A percentile compares a stretch with the other conserved stretches of the same genome.
phyloP scores from a whole-genome alignment of 2,329 filamentous ascomycete genomes.

The Eutypa lata region DNA sequence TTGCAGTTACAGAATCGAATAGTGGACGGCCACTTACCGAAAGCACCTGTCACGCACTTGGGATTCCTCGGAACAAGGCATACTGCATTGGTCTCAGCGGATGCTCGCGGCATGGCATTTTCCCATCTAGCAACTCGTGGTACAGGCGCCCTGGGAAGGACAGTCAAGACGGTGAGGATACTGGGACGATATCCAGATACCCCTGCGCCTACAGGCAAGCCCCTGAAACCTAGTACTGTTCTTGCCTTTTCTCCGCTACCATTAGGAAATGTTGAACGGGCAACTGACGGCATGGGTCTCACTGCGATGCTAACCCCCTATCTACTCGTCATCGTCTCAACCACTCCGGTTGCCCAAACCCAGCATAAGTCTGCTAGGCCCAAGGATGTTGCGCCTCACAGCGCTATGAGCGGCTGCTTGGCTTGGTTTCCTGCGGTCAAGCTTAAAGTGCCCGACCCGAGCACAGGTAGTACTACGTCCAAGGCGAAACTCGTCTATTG shows the following conservation, averaged over 20 bases:
- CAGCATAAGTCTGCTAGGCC: constrained; percentile 91
- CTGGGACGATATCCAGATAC: constrained; percentile 84
- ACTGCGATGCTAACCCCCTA: constrained; percentile 97
- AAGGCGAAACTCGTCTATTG: constrained; percentile 92
- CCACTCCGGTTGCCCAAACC: constrained; percentile 91
- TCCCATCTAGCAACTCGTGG: constrained; percentile 93
- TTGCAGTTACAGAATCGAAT: constrained; percentile 61
- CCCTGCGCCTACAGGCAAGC: constrained; percentile 58
- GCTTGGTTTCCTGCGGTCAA: constrained; percentile 98
- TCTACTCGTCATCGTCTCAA: constrained; percentile 92
- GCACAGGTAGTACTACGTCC: constrained; percentile 66
- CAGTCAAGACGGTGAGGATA: constrained; percentile 85
- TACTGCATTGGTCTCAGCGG: constrained; percentile 91
- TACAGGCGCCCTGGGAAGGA: constrained; percentile 78
- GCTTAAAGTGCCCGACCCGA: constrained; percentile 71
- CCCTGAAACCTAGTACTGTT: constrained; percentile 88
- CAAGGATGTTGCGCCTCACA: constrained; percentile 86
- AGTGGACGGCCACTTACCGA: constrained; percentile 78
- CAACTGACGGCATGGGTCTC: constrained; percentile 81
- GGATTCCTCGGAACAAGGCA: constrained; percentile 92
- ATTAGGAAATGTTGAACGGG: constrained; percentile 87
- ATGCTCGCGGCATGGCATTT: constrained; percentile 95
- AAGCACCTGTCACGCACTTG: constrained; percentile 79
- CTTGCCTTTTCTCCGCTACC: constrained; percentile 88
- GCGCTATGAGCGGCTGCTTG: constrained; percentile 87